These are phyloP conservation scores for Kluyveromyces starmeri DNA, from an alignment of 805 yeast genomes.

Conservation along the genomic window DNA sequence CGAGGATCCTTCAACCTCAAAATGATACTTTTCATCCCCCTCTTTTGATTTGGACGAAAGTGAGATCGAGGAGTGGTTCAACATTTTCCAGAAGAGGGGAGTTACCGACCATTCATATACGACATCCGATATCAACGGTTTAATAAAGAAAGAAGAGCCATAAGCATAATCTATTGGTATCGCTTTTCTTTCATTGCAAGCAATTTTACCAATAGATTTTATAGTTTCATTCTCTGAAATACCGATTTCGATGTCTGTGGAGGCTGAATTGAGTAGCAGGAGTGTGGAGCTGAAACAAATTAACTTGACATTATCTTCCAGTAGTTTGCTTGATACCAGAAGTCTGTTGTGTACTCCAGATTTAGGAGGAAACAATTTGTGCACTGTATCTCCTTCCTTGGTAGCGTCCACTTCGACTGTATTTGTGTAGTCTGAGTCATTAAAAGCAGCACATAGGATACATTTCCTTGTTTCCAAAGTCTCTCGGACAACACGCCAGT, in stretches of 20 bases:
- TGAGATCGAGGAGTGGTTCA: slow-evolving; percentile 42
- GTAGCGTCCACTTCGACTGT: slow-evolving; percentile 55
- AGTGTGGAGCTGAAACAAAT: slow-evolving; percentile 74
- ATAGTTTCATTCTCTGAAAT: slow-evolving; percentile 21
- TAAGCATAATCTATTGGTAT: slow-evolving; percentile 69
- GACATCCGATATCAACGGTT: slow-evolving; percentile 46
- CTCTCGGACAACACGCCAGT: slow-evolving; percentile 84
- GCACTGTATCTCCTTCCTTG: slow-evolving; percentile 75
- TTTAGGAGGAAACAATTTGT: slow-evolving; percentile 54
- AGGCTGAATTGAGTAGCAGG: slow-evolving; percentile 57
- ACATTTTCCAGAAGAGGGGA: slow-evolving; percentile 54
- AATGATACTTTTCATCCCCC: slow-evolving; percentile 45
- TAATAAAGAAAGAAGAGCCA: slow-evolving; percentile 44
- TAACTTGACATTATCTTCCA: slow-evolving; percentile 69
- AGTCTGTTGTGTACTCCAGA: slow-evolving; percentile 63
- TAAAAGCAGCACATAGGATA: slow-evolving; percentile 51
- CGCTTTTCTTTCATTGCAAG: slow-evolving; percentile 51
- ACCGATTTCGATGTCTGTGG: slow-evolving; percentile 20
- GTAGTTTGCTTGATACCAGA: slow-evolving; percentile 58
- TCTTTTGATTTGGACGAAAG: slow-evolving; percentile 48
- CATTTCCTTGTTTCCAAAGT: slow-evolving; percentile 57
- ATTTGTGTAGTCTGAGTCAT: slow-evolving; percentile 46
- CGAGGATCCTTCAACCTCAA: slow-evolving; percentile 63
- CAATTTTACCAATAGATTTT: slow-evolving; percentile 33
- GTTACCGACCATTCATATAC: slow-evolving; percentile 63